A percentile compares a stretch with the other conserved stretches of the same genome.
phyloP scores from a whole-genome alignment of 177 flowering plant species.

The Vitis hybrid region DNA sequence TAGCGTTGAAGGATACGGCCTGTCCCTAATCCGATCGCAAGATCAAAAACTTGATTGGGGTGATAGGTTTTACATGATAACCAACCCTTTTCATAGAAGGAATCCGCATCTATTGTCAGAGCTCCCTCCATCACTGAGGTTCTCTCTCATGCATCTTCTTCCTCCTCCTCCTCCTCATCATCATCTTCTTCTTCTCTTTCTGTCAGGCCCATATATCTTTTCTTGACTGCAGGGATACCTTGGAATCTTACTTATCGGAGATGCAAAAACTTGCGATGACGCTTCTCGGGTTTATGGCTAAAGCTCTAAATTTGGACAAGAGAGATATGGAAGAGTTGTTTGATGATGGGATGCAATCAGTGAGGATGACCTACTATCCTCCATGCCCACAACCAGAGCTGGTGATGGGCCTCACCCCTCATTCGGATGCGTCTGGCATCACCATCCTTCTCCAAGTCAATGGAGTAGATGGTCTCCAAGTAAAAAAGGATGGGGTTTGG shows the following conservation, averaged over 20 bases:
- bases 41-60: slow-evolving; percentile 35
- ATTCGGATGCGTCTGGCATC: slow-evolving; percentile 40
- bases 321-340: slow-evolving; percentile 25
- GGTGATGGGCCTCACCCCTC: slow-evolving; percentile 40
- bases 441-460: slow-evolving; percentile 44
- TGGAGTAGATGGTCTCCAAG: slow-evolving; percentile 40
- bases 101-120: slow-evolving; percentile 39
- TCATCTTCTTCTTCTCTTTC: too few species aligned
- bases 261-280: slow-evolving; percentile 24
- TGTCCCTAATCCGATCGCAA: background rate
- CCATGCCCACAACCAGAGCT: slow-evolving; percentile 48
- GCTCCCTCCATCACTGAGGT: slow-evolving; percentile 43
- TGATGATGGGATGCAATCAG: slow-evolving; percentile 34
- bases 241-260: slow-evolving; percentile 35
- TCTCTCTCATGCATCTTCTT: background rate
- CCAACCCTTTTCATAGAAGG: slow-evolving; percentile 31
- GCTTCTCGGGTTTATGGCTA: slow-evolving; percentile 19
- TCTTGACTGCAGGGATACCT: slow-evolving; percentile 20
- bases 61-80: slow-evolving; percentile 24
- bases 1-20: slow-evolving; percentile 37
- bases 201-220: background rate
- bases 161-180: background rate
- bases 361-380: slow-evolving; percentile 52
- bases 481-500: slow-evolving; percentile 45
- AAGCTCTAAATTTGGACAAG: slow-evolving; percentile 22